phyloP scores from a whole-genome alignment of 2,329 filamentous ascomycete genomes.

The Teratosphaeria nubilosa region DNA sequence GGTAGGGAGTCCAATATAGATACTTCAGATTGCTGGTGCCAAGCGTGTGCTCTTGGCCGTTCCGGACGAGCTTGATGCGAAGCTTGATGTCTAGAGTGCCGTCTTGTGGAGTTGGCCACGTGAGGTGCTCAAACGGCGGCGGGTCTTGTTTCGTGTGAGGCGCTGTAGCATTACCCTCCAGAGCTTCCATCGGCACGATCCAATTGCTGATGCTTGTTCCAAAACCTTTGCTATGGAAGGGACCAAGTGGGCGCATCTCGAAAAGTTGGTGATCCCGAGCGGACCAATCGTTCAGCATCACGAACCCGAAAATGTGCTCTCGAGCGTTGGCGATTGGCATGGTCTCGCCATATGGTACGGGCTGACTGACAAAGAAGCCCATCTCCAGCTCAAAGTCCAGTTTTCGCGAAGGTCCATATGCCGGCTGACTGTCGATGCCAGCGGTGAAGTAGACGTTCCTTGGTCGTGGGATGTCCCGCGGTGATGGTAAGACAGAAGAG shows the following conservation, averaged over 20 bases:
- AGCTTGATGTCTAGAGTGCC: constrained; percentile 24
- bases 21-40: constrained; percentile 26
- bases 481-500: constrained; percentile 20
- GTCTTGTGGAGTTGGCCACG: constrained; percentile 12
- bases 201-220: constrained; percentile 52
- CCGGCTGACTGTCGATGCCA: constrained; percentile 21
- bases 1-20: constrained; percentile 38
- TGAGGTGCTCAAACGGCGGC: constrained; percentile 19
- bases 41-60: constrained; percentile 13
- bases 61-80: constrained; percentile 18
- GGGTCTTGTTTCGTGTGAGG: constrained; percentile 20
- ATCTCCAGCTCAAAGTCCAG: constrained; percentile 44
- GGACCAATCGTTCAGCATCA: constrained; percentile 54
- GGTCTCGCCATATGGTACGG: constrained; percentile 28
- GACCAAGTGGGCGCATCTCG: constrained; percentile 53
- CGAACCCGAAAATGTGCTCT: constrained; percentile 53
- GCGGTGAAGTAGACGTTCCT: constrained; percentile 31
- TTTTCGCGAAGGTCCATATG: constrained; percentile 32
- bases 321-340: constrained; percentile 33
- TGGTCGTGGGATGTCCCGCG: constrained; percentile 33
- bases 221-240: constrained; percentile 52
- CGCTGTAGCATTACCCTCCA: constrained; percentile 30
- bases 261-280: constrained; percentile 47
- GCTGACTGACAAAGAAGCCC: constrained; percentile 35
- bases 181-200: constrained; percentile 50